phyloP scores from a whole-genome alignment of 2,329 filamentous ascomycete species.

The Falciphora oryzae region DNA sequence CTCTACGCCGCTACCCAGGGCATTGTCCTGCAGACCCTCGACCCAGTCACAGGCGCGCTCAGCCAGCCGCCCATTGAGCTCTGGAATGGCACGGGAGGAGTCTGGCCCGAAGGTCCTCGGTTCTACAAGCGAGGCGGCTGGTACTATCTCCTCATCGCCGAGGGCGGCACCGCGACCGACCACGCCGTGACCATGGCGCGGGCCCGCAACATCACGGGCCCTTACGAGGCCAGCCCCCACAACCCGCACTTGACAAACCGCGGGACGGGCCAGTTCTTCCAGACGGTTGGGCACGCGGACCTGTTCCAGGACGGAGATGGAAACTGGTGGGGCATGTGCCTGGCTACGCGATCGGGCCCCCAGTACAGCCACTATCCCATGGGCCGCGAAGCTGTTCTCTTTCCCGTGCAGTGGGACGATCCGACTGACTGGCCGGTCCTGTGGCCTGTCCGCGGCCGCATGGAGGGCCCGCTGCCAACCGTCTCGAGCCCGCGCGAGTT shows the following conservation, averaged over 20 bases:
- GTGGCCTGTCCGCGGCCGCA: constrained; percentile 34
- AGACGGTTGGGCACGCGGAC: constrained; percentile 40
- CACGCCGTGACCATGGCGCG: constrained; percentile 47
- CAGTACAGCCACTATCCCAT: constrained; percentile 40
- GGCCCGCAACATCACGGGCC: constrained; percentile 32
- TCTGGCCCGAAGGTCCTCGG: constrained; percentile 49
- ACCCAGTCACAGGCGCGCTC: constrained; percentile 29
- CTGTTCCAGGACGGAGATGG: constrained; percentile 37
- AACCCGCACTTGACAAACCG: constrained; percentile 41
- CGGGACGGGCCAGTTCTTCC: constrained; percentile 32
- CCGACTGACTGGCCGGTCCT: constrained; percentile 41
- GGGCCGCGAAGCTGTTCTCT: constrained; percentile 48
- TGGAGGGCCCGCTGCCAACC: constrained; percentile 37
- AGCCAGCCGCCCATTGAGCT: constrained; percentile 24
- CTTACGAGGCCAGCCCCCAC: constrained; percentile 32
- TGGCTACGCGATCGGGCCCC: constrained; percentile 39
- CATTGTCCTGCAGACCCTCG: constrained; percentile 25
- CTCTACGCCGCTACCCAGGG: constrained; percentile 30
- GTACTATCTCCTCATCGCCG: constrained; percentile 56
- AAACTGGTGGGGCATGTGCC: constrained; percentile 46
- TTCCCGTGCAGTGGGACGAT: constrained; percentile 20
- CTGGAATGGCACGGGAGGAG: constrained; percentile 39
- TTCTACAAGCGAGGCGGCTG: constrained; percentile 52
- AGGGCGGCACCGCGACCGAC: constrained; percentile 54
- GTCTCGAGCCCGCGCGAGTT: constrained; percentile 23